Percentiles rank a stretch among this genome's conserved stretches.
Conservation (phyloP, 169 alveolate species). For the Plasmodium coatneyi region DNA sequence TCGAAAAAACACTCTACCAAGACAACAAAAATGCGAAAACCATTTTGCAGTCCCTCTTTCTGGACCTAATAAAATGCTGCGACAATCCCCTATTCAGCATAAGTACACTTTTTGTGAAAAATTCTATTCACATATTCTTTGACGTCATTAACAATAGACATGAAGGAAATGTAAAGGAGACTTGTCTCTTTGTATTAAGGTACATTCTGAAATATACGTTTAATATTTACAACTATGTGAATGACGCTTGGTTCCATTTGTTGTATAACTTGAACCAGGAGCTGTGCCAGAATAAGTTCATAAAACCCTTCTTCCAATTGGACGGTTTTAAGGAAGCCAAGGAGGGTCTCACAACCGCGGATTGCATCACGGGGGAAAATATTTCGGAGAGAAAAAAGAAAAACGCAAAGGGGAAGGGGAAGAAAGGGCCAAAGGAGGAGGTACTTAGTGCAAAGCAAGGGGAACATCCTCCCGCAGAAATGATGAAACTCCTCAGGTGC, state of each 20-base stretch:
- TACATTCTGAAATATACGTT: constrained; percentile 50
- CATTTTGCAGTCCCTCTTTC: constrained; percentile 20
- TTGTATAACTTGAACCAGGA: constrained; percentile 35
- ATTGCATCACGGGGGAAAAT: background rate
- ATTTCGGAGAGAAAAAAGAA: background rate
- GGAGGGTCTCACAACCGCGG: background rate
- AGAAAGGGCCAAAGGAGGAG: background rate
- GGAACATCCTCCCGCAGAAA: background rate
- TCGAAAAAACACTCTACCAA: constrained; percentile 33
- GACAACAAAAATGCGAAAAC: constrained; percentile 58
- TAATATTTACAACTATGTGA: constrained; percentile 51
- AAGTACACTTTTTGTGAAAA: constrained; percentile 57
- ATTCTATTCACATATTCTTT: constrained; percentile 29
- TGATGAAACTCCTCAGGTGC: constrained; percentile 10
- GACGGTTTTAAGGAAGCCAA: background rate
- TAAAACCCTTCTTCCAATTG: constrained; percentile 30
- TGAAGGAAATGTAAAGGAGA: constrained; percentile 56
- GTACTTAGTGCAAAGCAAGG: background rate
- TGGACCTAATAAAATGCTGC: constrained; percentile 68
- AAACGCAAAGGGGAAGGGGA: background rate
- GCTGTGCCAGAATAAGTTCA: constrained; percentile 13
- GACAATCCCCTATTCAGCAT: constrained; percentile 65
- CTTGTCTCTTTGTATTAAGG: constrained; percentile 30
- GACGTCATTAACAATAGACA: constrained; percentile 46
- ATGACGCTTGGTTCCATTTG: constrained; percentile 37